phyloP scores from a whole-genome alignment of 1,284 basidiomycete genomes.

The Stygiomarasmius scandens region DNA sequence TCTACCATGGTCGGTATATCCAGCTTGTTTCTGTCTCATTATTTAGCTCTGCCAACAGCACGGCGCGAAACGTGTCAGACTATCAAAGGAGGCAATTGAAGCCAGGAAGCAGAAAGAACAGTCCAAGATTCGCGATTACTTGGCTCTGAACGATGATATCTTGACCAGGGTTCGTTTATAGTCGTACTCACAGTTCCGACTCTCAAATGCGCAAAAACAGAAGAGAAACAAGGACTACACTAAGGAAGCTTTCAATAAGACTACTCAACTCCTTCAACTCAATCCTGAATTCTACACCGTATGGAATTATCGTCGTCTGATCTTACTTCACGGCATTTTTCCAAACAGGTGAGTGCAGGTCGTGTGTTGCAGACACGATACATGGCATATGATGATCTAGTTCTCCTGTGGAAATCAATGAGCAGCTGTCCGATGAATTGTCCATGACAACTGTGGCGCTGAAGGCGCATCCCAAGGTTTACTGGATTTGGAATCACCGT shows the following conservation, averaged over 20 bases:
- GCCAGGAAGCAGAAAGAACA: conserved; percentile 72
- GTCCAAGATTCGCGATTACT: conserved; percentile 76
- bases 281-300: conserved; percentile 93
- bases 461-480: conserved; percentile 87
- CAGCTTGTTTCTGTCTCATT: conserved; percentile 1
- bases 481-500: conserved; percentile 97
- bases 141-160: conserved; percentile 65
- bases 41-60: conserved; percentile 48
- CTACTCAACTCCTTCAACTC: conserved; percentile 74
- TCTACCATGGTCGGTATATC: conserved; percentile 18
- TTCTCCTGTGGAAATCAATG: conserved; percentile 62
- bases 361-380: neutral
- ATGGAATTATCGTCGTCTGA: conserved; percentile 89
- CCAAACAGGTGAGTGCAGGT: conserved; percentile 51
- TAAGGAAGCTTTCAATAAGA: conserved; percentile 69
- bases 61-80: conserved; percentile 71
- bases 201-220: conserved; percentile 40
- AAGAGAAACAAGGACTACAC: conserved; percentile 70
- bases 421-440: conserved; percentile 73
- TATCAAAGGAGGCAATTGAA: conserved; percentile 64
- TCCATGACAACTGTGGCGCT: conserved; percentile 79
- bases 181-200: neutral
- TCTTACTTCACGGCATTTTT: conserved; percentile 77
- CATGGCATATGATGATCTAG: conserved; percentile 38
- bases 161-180: conserved; percentile 58